Conservation (phyloP, 2,329 filamentous ascomycete genomes). For the Fusarium pseudonygamai region DNA sequence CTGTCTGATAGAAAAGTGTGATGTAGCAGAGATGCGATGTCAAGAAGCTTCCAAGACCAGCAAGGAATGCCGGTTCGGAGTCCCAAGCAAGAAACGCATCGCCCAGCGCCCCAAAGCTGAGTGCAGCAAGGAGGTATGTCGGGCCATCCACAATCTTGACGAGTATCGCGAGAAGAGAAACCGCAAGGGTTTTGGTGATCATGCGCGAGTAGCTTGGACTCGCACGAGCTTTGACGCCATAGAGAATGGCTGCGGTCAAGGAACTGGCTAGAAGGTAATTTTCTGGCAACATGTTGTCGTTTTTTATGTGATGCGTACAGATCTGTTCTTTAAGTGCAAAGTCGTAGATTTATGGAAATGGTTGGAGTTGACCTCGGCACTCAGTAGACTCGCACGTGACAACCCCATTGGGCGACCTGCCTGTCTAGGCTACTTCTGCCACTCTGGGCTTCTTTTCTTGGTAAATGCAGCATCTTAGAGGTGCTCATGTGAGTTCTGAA, state of each 20-base stretch:
- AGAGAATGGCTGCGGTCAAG: neutral
- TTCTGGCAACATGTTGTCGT: neutral
- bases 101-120: neutral
- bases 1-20: neutral
- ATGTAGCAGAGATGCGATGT: neutral
- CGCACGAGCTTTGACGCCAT: neutral
- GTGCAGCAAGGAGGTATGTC: neutral
- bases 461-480: rapidly evolving
- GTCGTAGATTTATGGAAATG: neutral
- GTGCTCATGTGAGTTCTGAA: rapidly evolving
- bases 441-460: too few species aligned
- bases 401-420: rapidly evolving
- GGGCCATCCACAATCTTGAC: neutral
- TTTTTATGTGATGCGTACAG: rapidly evolving
- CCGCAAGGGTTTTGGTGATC: neutral
- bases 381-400: neutral
- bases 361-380: neutral
- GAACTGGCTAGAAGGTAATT: neutral
- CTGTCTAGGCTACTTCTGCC: neutral
- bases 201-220: neutral
- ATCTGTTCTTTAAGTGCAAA: neutral
- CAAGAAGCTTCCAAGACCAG: neutral
- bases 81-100: neutral
- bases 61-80: rapidly evolving
- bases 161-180: neutral